These are phyloP conservation scores for Rosa persica DNA, from an alignment of 306 rosid genomes.

Conservation along the genomic window DNA sequence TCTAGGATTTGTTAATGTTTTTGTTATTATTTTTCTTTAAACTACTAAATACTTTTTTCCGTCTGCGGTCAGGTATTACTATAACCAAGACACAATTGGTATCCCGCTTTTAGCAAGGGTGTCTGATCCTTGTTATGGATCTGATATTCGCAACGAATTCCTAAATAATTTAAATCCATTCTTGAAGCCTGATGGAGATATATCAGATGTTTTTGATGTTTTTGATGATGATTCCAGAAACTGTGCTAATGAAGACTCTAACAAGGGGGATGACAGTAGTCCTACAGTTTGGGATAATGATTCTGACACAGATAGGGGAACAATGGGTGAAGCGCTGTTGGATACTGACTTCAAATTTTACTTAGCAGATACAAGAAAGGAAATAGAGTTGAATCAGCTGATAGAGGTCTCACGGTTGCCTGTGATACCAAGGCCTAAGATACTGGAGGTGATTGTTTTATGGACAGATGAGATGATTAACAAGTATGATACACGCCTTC, in stretches of 20 bases:
- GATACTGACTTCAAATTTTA: conserved; percentile 53
- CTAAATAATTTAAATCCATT: conserved; percentile 59
- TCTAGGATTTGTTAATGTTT: background rate
- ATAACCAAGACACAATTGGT: conserved; percentile 40
- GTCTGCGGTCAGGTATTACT: conserved; percentile 35
- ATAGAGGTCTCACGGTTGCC: conserved; percentile 22
- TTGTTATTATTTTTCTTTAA: background rate
- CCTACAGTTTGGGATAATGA: conserved; percentile 44
- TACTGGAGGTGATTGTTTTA: conserved; percentile 42
- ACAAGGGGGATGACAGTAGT: conserved; percentile 39
- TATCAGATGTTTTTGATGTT: conserved; percentile 35
- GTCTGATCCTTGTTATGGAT: conserved; percentile 45
- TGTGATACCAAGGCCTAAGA: too few species aligned
- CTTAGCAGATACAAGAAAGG: conserved; percentile 13
- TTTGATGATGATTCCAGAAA: conserved; percentile 31
- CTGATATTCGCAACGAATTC: conserved; percentile 51
- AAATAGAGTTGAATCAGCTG: conserved; percentile 37
- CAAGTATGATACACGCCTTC: conserved; percentile 44
- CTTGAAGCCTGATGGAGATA: conserved; percentile 38
- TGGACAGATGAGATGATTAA: conserved; percentile 65
- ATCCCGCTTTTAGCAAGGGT: conserved; percentile 67
- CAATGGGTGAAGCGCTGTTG: conserved; percentile 36
- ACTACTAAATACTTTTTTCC: background rate
- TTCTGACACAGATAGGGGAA: conserved; percentile 38
- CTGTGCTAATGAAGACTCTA: conserved; percentile 47